Evolutionary conservation across 1,284 basidiomycete genomes (phyloP).

Genomic region (Ustilago trichophora): DNA sequence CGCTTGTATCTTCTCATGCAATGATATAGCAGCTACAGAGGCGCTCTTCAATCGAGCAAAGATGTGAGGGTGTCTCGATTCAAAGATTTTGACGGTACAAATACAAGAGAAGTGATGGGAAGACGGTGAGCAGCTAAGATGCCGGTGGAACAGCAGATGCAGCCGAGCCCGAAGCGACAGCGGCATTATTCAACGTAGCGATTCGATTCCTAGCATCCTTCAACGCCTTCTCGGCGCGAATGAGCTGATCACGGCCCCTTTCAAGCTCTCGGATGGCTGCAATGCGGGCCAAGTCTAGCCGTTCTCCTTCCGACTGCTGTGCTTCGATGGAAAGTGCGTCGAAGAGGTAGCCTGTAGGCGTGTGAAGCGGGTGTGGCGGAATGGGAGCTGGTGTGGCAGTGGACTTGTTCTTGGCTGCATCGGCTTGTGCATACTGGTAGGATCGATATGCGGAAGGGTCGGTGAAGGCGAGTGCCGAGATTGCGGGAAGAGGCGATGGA

Average conservation of each 20-base stretch:
- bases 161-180: background rate
- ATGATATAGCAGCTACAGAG: too few species aligned
- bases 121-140: background rate
- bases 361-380: constrained; percentile 61
- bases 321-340: constrained; percentile 79
- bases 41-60: too few species aligned
- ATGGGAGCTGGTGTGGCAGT: constrained; percentile 3
- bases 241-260: constrained; percentile 58
- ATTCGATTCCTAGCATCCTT: constrained; percentile 42
- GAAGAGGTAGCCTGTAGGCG: constrained; percentile 58
- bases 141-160: background rate
- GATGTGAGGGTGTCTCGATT: too few species aligned
- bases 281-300: constrained; percentile 80
- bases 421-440: constrained; percentile 33
- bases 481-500: constrained; percentile 73
- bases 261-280: constrained; percentile 70
- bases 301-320: constrained; percentile 80
- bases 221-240: constrained; percentile 63
- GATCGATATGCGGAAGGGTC: constrained; percentile 51
- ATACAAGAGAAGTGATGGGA: too few species aligned
- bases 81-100: too few species aligned
- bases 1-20: too few species aligned
- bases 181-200: constrained; percentile 17
- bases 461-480: constrained; percentile 54
- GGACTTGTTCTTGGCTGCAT: constrained; percentile 5